Percentiles rank a stretch among this genome's conserved stretches.
Evolutionary conservation across 2,329 filamentous ascomycete genomes (phyloP).

Genomic region (Aquanectria penicillioides): DNA sequence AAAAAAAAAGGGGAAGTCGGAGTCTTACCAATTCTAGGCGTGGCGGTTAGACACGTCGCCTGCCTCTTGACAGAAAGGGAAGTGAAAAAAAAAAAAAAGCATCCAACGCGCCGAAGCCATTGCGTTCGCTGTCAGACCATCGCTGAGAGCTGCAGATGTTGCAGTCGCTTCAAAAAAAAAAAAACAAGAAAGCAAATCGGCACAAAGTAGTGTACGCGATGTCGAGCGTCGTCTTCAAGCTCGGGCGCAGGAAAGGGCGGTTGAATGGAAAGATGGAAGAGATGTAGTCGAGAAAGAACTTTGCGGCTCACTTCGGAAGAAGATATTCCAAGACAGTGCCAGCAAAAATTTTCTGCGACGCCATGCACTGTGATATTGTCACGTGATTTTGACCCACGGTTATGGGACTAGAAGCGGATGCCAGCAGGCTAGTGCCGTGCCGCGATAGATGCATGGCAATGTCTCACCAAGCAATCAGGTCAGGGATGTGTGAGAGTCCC

Average conservation of each 20-base stretch:
- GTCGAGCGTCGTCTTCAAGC: conserved; percentile 21
- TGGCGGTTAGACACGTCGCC: neutral
- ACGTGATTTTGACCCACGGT: conserved; percentile 38
- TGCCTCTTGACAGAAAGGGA: conserved; percentile 3
- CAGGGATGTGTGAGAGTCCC: conserved; percentile 8
- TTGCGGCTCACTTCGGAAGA: conserved; percentile 34
- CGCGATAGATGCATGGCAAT: conserved; percentile 42
- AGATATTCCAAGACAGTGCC: conserved; percentile 49
- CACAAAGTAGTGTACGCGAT: conserved; percentile 15
- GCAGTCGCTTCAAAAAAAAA: conserved; percentile 23
- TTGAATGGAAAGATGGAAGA: conserved; percentile 28
- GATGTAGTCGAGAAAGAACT: conserved; percentile 26
- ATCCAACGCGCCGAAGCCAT: conserved; percentile 15
- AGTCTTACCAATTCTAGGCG: conserved; percentile 39
- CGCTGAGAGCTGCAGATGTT: neutral
- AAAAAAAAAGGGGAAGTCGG: conserved; percentile 21
- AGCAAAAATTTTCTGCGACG: conserved; percentile 38
- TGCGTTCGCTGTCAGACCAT: conserved; percentile 14
- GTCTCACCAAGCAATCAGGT: conserved; percentile 12
- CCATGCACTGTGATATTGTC: conserved; percentile 34
- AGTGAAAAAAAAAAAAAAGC: conserved; percentile 23
- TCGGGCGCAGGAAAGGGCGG: conserved; percentile 7
- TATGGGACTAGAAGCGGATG: conserved; percentile 34
- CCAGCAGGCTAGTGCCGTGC: conserved; percentile 24
- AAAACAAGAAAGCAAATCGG: conserved; percentile 27